Base-by-base conservation (phyloP, 2,329 filamentous ascomycete species). In the Helminthosporium solani region DNA sequence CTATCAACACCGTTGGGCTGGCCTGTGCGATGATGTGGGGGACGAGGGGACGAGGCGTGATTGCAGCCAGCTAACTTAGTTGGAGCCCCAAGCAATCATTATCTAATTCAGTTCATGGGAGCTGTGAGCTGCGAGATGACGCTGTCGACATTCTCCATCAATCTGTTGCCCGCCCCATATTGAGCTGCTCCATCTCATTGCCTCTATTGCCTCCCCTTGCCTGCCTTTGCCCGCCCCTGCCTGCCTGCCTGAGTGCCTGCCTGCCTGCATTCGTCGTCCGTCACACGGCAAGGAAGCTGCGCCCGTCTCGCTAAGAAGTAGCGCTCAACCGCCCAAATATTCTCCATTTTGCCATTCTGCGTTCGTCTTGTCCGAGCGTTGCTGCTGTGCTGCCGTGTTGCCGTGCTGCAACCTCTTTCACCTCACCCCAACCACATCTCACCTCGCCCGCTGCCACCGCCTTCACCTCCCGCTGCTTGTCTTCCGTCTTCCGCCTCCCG, bases 281-380 rank as follows among this genome's bases (percentile, higher is more conserved):
- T 54, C 40, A 58, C 57, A 46, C 56, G 57, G 57, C 56, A 62
- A 63, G 60, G 57, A 53, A 53, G 49, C 55, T 53, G 53, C 52
- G 56, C 50, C 54, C 35, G 52, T 46, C 60, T 66, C 64, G 64
- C 64, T 67, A 67, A 64, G 55, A 57, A 50, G 50, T 56, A 54
- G 52, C 52, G 52, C 50, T 51, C 53, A 25, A 25, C 51, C 50
- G 47, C 47, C 58, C 56, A 53, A 59, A 58, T 61, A 58, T 52
- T 49, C 49, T 44, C 36, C 37, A 7, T 44, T 34, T 19, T n/a
- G n/a, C n/a, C n/a, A n/a, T n/a, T n/a, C n/a, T n/a, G n/a, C n/a
- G n/a, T 53, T 38, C 33, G 33, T 28, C 28, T 28, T 42, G 37
- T 31, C 39, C 42, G 44, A 40, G 21, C 37, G 44, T 44, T 46